Conservation (phyloP, 2,329 filamentous ascomycete genomes). For the Colletotrichum sp. region DNA sequence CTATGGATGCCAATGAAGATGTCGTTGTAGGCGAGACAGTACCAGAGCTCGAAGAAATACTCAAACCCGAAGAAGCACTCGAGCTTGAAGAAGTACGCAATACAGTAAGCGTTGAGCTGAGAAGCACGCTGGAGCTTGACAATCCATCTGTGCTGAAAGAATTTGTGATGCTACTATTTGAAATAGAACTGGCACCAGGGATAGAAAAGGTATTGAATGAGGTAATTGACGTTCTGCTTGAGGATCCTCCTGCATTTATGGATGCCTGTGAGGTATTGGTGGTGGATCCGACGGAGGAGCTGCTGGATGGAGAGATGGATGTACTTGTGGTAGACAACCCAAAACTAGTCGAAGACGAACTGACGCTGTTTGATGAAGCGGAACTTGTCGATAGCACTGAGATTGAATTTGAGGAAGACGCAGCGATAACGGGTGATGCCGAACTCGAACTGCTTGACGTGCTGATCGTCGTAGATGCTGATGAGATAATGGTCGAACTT, state of each 20-base stretch:
- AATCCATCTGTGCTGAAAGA: background rate
- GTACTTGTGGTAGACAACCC: background rate
- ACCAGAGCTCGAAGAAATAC: background rate
- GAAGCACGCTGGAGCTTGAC: background rate
- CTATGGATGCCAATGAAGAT: background rate
- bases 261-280: background rate
- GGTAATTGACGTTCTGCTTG: background rate
- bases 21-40: background rate
- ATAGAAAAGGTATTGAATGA: background rate
- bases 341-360: background rate
- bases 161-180: background rate
- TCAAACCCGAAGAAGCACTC: background rate
- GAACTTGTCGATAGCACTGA: background rate
- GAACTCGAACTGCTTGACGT: background rate
- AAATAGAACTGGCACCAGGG: background rate
- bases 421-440: background rate
- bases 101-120: background rate
- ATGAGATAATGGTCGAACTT: background rate
- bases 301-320: background rate
- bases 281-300: background rate
- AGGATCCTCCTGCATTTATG: background rate
- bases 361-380: background rate
- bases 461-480: background rate
- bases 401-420: background rate
- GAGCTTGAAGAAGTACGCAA: background rate